Percentiles rank a stretch among this genome's conserved stretches.
Conservation (phyloP, 2,329 filamentous ascomycete genomes). For the Chalara sp. region DNA sequence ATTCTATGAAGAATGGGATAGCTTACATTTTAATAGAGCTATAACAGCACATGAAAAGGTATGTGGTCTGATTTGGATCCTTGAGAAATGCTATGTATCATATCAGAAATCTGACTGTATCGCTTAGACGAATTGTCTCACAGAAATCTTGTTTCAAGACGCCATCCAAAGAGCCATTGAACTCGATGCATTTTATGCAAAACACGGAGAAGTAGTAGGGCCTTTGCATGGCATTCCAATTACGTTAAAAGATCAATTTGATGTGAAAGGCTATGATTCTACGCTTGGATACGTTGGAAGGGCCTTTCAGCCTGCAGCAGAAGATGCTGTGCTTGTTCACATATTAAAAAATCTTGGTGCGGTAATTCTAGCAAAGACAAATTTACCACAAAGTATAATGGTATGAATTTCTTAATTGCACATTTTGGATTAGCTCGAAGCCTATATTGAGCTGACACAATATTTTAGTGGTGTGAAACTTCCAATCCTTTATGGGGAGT, state of each 20-base stretch:
- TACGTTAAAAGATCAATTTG: slow-evolving; percentile 54
- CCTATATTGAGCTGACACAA: background rate
- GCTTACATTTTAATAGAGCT: too few relatives aligned
- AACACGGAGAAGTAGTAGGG: slow-evolving; percentile 21
- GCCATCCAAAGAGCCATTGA: too few relatives aligned
- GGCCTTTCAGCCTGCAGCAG: slow-evolving; percentile 39
- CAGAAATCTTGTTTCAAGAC: too few relatives aligned
- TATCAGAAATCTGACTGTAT: too few relatives aligned
- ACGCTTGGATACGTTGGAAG: slow-evolving; percentile 51
- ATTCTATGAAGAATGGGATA: too few relatives aligned
- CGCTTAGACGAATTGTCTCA: too few relatives aligned
- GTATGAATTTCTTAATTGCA: background rate
- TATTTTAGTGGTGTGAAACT: slow-evolving; percentile 43
- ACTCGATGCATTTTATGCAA: too few relatives aligned
- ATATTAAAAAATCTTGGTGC: slow-evolving; percentile 43
- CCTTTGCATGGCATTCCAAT: slow-evolving; percentile 47
- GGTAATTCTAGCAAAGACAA: slow-evolving; percentile 46
- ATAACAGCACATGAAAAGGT: too few relatives aligned
- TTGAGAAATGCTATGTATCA: too few relatives aligned
- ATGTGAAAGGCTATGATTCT: slow-evolving; percentile 48
- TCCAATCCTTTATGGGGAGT: slow-evolving; percentile 45
- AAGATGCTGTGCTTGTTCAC: slow-evolving; percentile 42
- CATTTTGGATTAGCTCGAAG: too few relatives aligned
- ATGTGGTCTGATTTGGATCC: too few relatives aligned
- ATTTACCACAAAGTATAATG: slow-evolving; percentile 34